Percentiles rank a stretch among this genome's conserved stretches.
Evolutionary conservation across 192 early-diverging fungal species (phyloP).

Genomic region (Chytriomyces sp.): DNA sequence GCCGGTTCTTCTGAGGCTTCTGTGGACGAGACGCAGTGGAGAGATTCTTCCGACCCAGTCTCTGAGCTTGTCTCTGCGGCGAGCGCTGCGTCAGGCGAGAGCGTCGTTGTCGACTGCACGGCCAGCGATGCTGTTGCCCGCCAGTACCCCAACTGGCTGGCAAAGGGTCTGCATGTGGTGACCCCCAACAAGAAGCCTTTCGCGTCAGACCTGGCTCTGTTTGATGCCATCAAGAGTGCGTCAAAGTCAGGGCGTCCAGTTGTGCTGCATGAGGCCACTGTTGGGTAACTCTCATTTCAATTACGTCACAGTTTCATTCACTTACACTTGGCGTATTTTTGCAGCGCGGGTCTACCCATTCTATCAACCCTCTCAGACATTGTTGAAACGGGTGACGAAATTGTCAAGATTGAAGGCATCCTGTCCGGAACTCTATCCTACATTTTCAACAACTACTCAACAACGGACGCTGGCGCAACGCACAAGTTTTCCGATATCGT

Average conservation of each 20-base stretch:
- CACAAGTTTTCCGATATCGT: constrained; percentile 89
- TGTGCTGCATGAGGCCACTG: constrained; percentile 92
- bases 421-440: constrained; percentile 97
- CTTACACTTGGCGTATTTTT: background rate
- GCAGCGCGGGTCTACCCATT: constrained; percentile 91
- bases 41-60: constrained; percentile 6
- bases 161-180: constrained; percentile 80
- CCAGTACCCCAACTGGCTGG: constrained; percentile 84
- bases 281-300: constrained; percentile 57
- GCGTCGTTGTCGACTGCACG: constrained; percentile 90
- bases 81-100: constrained; percentile 28
- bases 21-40: background rate
- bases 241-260: constrained; percentile 46
- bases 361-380: constrained; percentile 89
- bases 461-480: constrained; percentile 44
- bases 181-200: constrained; percentile 99
- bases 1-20: constrained; percentile 19
- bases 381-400: constrained; percentile 90
- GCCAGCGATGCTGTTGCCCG: constrained; percentile 76
- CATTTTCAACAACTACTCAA: constrained; percentile 97
- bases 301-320: background rate
- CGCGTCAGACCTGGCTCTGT: constrained; percentile 74
- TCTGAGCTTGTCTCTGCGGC: constrained; percentile 38
- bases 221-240: constrained; percentile 68
- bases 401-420: constrained; percentile 93